These are phyloP conservation scores for Lactarius trivialis DNA, from an alignment of 768 basidiomycete species.

Conservation along the genomic window DNA sequence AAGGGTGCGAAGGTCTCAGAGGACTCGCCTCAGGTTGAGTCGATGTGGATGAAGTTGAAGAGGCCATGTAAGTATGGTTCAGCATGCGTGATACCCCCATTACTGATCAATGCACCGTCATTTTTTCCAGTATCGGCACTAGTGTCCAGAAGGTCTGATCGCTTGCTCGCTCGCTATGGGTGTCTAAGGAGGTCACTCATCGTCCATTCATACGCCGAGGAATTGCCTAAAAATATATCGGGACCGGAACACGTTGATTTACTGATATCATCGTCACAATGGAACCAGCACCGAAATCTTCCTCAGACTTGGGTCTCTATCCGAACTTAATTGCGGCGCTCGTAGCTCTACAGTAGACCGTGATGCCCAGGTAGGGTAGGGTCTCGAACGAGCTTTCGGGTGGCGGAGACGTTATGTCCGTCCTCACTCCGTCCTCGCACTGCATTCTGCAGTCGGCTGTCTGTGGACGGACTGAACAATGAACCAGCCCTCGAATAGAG, in stretches of 20 bases:
- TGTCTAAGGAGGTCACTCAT: background rate
- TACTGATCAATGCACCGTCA: background rate
- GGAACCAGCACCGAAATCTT: background rate
- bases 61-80: slow-evolving; percentile 11
- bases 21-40: background rate
- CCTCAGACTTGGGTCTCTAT: background rate
- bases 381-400: background rate
- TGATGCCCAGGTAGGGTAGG: too few species aligned
- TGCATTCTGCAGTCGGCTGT: too few species aligned
- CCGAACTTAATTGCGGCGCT: too few species aligned
- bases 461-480: slow-evolving; percentile 5
- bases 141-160: slow-evolving; percentile 74
- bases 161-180: slow-evolving; percentile 45
- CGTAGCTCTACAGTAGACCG: too few species aligned
- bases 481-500: background rate
- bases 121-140: slow-evolving; percentile 53
- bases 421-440: too few species aligned
- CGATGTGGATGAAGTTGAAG: slow-evolving; percentile 14
- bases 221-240: background rate
- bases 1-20: background rate
- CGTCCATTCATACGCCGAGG: background rate
- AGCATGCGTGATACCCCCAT: background rate
- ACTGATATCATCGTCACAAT: background rate
- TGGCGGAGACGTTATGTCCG: background rate
- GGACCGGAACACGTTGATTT: too few species aligned